These are phyloP conservation scores for Quercus rubra DNA, from an alignment of 306 rosid genomes.

Conservation along the genomic window DNA sequence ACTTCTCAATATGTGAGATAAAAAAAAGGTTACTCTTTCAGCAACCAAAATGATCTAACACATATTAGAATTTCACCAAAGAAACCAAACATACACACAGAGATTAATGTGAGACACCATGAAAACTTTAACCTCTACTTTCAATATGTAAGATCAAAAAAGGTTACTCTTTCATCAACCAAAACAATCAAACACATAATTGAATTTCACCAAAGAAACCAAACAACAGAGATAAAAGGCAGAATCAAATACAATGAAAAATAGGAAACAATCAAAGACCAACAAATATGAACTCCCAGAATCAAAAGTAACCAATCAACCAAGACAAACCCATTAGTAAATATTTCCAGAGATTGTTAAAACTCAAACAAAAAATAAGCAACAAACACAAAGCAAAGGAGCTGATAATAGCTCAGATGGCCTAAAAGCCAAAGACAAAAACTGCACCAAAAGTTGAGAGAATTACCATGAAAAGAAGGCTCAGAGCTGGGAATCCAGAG, in stretches of 20 bases:
- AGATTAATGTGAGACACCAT: not conserved
- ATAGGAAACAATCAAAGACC: not conserved
- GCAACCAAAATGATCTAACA: not conserved
- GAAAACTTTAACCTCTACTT: not conserved
- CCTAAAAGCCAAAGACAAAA: not conserved
- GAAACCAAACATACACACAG: not conserved
- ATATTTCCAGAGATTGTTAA: not conserved
- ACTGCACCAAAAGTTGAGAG: not conserved
- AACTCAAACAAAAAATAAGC: not conserved
- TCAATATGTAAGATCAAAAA: not conserved
- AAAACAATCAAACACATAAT: not conserved
- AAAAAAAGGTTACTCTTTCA: not conserved
- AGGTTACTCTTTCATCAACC: slow-evolving; percentile 2
- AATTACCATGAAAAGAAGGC: slow-evolving; percentile 56
- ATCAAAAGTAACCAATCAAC: not conserved
- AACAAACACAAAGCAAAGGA: not conserved
- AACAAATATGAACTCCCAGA: not conserved
- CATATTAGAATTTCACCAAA: not conserved
- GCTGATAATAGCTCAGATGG: not conserved
- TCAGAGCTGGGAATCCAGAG: slow-evolving; percentile 56
- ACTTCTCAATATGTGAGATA: not conserved
- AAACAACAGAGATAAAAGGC: not conserved
- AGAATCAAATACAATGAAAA: not conserved
- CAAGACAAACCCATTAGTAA: not conserved
- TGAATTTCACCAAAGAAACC: not conserved